These are phyloP conservation scores for Sarcomyxa edulis DNA, from an alignment of 768 basidiomycete species.

Conservation along the genomic window DNA sequence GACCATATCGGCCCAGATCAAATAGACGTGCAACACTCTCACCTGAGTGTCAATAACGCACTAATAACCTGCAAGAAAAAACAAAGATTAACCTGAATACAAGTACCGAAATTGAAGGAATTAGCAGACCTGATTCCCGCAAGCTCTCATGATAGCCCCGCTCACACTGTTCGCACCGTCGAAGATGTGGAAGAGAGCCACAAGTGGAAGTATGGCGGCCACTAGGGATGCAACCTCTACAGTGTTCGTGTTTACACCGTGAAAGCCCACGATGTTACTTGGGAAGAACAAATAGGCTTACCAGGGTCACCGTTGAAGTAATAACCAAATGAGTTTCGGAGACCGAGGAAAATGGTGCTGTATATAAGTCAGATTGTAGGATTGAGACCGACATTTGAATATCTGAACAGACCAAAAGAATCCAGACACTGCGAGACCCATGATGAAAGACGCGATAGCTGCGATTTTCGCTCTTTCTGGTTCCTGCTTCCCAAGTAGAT, in stretches of 20 bases:
- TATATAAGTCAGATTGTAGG: slow-evolving; percentile 1
- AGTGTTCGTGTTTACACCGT: no score
- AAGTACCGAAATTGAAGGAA: background rate
- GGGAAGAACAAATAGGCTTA: no score
- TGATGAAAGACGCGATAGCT: slow-evolving; percentile 54
- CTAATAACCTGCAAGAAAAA: slow-evolving; percentile 34
- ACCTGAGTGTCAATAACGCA: slow-evolving; percentile 53
- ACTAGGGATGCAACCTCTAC: slow-evolving; percentile 34
- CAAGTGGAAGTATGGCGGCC: slow-evolving; percentile 46
- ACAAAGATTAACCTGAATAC: background rate
- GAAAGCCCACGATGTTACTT: background rate
- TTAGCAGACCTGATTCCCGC: slow-evolving; percentile 46
- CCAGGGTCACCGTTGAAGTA: slow-evolving; percentile 70
- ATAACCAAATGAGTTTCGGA: slow-evolving; percentile 63
- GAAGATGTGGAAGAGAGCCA: slow-evolving; percentile 57
- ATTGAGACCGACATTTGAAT: slow-evolving; percentile 41
- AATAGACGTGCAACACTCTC: no score
- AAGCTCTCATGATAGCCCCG: slow-evolving; percentile 56
- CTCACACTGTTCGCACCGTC: slow-evolving; percentile 51
- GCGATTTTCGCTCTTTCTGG: slow-evolving; percentile 67
- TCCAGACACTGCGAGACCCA: slow-evolving; percentile 58
- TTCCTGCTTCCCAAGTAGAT: slow-evolving; percentile 77
- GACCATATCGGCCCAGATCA: no score
- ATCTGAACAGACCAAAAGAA: no score
- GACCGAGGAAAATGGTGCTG: slow-evolving; percentile 51